phyloP scores from a whole-genome alignment of 2,329 filamentous ascomycete species.

The Teratosphaeriaceae sp. region DNA sequence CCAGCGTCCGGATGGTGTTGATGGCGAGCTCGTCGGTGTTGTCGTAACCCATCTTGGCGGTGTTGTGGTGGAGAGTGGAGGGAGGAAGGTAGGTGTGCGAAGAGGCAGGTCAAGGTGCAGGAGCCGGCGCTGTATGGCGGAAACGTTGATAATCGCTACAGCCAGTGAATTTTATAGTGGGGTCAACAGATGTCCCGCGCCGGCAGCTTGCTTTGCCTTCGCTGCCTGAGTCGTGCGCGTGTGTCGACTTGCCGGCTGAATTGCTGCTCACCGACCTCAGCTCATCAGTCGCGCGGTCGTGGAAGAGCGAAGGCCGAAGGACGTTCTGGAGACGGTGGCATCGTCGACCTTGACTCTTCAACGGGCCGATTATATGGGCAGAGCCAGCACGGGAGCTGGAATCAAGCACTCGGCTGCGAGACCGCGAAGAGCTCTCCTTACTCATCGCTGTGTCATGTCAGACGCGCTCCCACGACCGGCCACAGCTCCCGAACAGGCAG shows the following conservation, averaged over 20 bases:
- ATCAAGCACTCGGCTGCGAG: background rate
- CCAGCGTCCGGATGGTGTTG: constrained; percentile 95
- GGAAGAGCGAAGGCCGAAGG: background rate
- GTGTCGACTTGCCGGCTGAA: background rate
- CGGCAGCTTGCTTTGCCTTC: background rate
- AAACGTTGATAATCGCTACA: no score
- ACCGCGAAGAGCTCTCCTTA: background rate
- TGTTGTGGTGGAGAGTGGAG: constrained; percentile 4
- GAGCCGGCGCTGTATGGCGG: background rate
- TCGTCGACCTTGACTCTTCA: no score
- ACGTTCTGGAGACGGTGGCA: background rate
- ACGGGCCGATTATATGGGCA: no score
- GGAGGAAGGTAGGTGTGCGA: background rate
- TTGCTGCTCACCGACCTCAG: background rate
- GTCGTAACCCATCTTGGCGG: constrained; percentile 72
- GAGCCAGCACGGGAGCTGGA: background rate
- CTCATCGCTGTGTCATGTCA: background rate
- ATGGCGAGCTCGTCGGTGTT: constrained; percentile 86
- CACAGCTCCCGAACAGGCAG: background rate
- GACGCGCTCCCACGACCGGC: background rate
- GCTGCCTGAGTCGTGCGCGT: no score
- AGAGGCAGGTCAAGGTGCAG: no score
- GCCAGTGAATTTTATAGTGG: no score
- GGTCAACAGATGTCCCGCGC: no score
- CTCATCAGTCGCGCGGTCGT: background rate